Evolutionary conservation across 2,329 filamentous ascomycete species (phyloP).

Genomic region (Parastagonospora avenae): DNA sequence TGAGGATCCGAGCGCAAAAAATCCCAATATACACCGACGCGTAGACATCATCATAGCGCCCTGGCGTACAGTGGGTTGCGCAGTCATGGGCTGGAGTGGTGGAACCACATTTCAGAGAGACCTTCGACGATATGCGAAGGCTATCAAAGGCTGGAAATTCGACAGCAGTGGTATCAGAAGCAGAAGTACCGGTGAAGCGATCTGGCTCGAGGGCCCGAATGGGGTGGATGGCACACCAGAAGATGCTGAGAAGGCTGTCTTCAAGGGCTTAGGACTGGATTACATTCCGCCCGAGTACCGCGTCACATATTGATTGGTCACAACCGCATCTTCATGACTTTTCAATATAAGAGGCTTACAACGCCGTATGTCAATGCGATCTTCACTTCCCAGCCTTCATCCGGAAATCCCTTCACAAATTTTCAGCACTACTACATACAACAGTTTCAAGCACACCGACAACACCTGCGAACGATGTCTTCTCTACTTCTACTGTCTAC

Average conservation of each 20-base stretch:
- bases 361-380: too few species aligned
- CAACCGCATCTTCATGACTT: background rate
- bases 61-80: conserved; percentile 88
- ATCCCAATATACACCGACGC: conserved; percentile 76
- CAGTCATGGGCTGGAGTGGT: conserved; percentile 85
- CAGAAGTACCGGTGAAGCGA: conserved; percentile 68
- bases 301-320: conserved; percentile 49
- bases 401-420: too few species aligned
- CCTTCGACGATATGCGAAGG: conserved; percentile 77
- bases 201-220: conserved; percentile 65
- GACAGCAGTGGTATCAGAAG: conserved; percentile 85
- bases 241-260: conserved; percentile 78
- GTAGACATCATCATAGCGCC: conserved; percentile 92
- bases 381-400: too few species aligned
- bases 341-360: too few species aligned
- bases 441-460: too few species aligned
- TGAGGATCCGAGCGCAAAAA: conserved; percentile 54
- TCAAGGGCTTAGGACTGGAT: conserved; percentile 72
- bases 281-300: conserved; percentile 52
- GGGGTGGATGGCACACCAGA: conserved; percentile 60
- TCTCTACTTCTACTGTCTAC: too few species aligned
- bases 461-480: too few species aligned
- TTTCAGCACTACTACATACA: too few species aligned
- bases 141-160: conserved; percentile 77
- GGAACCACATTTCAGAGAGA: conserved; percentile 91